These are phyloP conservation scores for Aspergillus jensenii DNA, from an alignment of 2,329 filamentous ascomycete species.

Conservation along the genomic window DNA sequence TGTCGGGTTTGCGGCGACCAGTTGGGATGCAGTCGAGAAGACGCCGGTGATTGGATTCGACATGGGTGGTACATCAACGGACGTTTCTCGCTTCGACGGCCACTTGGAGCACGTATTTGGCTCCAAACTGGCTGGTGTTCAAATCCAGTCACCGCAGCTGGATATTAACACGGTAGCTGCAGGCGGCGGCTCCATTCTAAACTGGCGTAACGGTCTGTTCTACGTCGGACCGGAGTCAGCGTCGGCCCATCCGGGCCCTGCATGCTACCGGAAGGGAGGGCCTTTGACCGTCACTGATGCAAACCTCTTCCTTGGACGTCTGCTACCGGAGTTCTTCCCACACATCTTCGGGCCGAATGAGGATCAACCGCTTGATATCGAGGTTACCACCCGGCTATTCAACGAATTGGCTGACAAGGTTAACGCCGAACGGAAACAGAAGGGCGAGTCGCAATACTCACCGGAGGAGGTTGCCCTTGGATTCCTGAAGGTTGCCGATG, in stretches of 20 bases:
- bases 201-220: constrained; percentile 87
- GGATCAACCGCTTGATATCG: constrained; percentile 74
- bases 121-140: constrained; percentile 90
- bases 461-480: constrained; percentile 41
- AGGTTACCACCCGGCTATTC: constrained; percentile 73
- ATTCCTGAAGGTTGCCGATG: constrained; percentile 44
- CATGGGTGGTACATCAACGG: constrained; percentile 92
- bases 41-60: constrained; percentile 92
- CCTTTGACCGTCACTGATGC: constrained; percentile 90
- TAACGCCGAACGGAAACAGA: constrained; percentile 53
- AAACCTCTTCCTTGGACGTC: constrained; percentile 80
- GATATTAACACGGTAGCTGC: constrained; percentile 96
- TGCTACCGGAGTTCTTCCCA: constrained; percentile 91
- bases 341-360: constrained; percentile 94
- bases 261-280: constrained; percentile 88
- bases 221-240: constrained; percentile 91
- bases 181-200: constrained; percentile 68
- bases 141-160: constrained; percentile 86
- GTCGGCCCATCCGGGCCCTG: constrained; percentile 85
- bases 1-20: constrained; percentile 88
- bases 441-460: constrained; percentile 54
- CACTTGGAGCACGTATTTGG: constrained; percentile 93
- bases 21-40: constrained; percentile 78
- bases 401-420: constrained; percentile 66
- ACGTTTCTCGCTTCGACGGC: constrained; percentile 82